Percentiles rank a stretch among this genome's conserved stretches.
These are phyloP conservation scores for Cucurbita ficifolia DNA, from an alignment of 306 rosid genomes.

Conservation along the genomic window DNA sequence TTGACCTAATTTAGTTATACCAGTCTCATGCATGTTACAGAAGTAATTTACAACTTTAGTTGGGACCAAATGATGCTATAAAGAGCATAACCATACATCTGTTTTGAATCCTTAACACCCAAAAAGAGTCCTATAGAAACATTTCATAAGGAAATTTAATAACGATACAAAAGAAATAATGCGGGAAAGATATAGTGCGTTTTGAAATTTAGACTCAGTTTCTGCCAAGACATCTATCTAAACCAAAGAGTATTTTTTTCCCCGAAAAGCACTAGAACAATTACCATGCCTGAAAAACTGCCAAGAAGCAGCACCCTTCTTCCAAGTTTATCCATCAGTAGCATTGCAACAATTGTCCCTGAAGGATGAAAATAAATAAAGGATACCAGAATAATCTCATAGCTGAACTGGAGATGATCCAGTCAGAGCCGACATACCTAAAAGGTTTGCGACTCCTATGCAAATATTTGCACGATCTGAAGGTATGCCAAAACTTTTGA, in stretches of 20 bases:
- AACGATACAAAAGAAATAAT: not conserved
- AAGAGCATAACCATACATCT: not conserved
- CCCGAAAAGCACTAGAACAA: not conserved
- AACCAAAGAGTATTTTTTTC: not conserved
- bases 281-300: constrained; percentile 98
- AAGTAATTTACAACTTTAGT: not conserved
- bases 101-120: not conserved
- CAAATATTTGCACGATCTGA: constrained; percentile 71
- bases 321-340: constrained; percentile 93
- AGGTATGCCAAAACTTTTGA: constrained; percentile 84
- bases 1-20: not conserved
- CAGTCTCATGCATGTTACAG: not conserved
- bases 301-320: constrained; percentile 75
- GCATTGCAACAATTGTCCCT: constrained; percentile 76
- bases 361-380: constrained; percentile 12
- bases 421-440: constrained; percentile 37
- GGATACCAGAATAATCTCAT: not conserved
- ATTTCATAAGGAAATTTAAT: not conserved
- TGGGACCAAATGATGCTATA: not conserved
- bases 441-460: constrained; percentile 61
- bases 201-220: not conserved
- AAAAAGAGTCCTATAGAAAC: not conserved
- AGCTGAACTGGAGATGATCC: not conserved
- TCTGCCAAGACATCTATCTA: not conserved
- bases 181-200: not conserved